Conservation (phyloP, 2,329 filamentous ascomycete genomes). For the Cordyceps militaris region DNA sequence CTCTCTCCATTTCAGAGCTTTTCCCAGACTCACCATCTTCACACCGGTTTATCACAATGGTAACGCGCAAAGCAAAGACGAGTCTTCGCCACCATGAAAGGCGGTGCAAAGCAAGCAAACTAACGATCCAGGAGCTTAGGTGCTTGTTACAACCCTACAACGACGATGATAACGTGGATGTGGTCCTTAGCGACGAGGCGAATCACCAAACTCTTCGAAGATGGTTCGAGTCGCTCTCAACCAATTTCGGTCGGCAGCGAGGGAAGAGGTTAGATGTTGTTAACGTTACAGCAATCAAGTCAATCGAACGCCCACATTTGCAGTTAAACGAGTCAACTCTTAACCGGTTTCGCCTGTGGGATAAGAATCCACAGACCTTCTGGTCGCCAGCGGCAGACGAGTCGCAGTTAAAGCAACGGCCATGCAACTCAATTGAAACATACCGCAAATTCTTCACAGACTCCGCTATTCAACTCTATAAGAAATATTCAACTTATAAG, state of each 20-base stretch:
- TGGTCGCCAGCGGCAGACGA: neutral
- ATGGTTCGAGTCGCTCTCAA: neutral
- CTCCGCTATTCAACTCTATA: neutral
- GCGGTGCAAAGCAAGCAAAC: neutral
- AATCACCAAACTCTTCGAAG: neutral
- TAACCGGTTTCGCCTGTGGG: neutral
- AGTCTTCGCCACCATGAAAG: neutral
- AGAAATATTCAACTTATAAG: neutral
- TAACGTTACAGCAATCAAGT: neutral
- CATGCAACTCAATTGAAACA: neutral
- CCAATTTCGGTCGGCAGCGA: neutral
- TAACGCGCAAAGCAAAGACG: neutral
- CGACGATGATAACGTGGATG: neutral
- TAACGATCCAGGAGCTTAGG: neutral
- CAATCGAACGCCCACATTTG: neutral
- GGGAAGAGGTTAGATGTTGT: neutral
- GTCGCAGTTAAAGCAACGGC: neutral
- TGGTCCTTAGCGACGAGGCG: neutral
- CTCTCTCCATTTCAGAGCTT: neutral
- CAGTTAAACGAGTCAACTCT: neutral
- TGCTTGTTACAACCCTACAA: neutral
- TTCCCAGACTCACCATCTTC: neutral
- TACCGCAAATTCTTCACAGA: neutral
- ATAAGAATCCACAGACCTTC: neutral
- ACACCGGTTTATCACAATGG: neutral